Conservation (phyloP, 305 asterid genomes). For the Euphrasia arctica region DNA sequence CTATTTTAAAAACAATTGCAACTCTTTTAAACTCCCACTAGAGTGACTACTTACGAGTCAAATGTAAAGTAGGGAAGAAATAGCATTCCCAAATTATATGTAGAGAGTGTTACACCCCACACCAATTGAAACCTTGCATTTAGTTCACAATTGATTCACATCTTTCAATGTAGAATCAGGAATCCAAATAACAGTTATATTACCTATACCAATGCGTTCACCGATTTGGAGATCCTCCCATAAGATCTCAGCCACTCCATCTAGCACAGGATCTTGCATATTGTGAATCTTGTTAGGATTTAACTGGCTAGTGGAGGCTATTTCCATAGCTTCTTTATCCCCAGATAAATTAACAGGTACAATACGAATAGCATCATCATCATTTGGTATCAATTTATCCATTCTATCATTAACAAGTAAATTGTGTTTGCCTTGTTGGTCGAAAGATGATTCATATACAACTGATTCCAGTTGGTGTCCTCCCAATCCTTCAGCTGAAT, state of each 20-base stretch:
- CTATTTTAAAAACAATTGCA: no score
- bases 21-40: no score
- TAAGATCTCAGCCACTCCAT: conserved; percentile 80
- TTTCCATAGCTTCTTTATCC: conserved; percentile 34
- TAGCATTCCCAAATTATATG: no score
- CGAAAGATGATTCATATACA: background rate
- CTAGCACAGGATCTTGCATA: conserved; percentile 58
- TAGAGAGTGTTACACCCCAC: background rate
- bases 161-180: no score
- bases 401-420: conserved; percentile 29
- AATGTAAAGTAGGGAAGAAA: no score
- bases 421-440: conserved; percentile 33
- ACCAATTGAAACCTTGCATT: background rate
- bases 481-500: conserved; percentile 32
- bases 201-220: conserved; percentile 94
- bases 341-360: conserved; percentile 32
- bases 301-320: conserved; percentile 32
- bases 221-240: conserved; percentile 99
- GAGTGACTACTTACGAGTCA: no score
- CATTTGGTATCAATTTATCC: conserved; percentile 33
- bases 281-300: conserved; percentile 34
- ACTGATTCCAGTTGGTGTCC: conserved; percentile 29
- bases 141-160: no score
- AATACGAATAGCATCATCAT: conserved; percentile 22
- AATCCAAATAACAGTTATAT: background rate